These are phyloP conservation scores for Amaranthus hypochondriacus DNA, from an alignment of 148 eudicot species.

Conservation along the genomic window DNA sequence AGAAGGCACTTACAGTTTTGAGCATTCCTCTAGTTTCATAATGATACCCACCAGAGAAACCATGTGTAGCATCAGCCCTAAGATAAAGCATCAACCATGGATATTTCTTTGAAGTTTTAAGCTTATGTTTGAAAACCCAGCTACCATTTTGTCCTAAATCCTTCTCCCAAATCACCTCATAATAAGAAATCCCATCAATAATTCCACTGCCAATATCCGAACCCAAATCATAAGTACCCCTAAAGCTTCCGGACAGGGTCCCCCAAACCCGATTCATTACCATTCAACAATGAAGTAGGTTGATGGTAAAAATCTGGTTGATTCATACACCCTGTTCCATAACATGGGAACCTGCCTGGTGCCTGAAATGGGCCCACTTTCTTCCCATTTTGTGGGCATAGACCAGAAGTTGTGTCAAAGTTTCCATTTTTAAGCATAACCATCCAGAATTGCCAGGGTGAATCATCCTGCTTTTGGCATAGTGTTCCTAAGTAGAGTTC, in stretches of 20 bases:
- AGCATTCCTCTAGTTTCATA: constrained; percentile 65
- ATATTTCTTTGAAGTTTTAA: constrained; percentile 43
- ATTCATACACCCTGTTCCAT: constrained; percentile 77
- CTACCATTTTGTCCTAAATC: constrained; percentile 34
- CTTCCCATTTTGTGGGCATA: constrained; percentile 75
- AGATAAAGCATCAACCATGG: constrained; percentile 69
- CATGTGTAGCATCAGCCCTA: constrained; percentile 58
- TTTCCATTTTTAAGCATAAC: constrained; percentile 81
- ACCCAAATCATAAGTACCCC: constrained; percentile 57
- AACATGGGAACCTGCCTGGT: constrained; percentile 59
- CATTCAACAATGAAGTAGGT: constrained; percentile 33
- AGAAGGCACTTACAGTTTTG: constrained; percentile 38
- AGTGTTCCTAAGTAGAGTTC: constrained; percentile 61
- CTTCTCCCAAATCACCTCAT: constrained; percentile 59
- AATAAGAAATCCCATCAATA: constrained; percentile 28
- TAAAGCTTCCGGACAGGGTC: constrained; percentile 47
- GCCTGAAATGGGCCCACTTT: constrained; percentile 45
- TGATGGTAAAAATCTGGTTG: constrained; percentile 56
- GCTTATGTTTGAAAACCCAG: constrained; percentile 55
- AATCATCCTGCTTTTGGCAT: constrained; percentile 33
- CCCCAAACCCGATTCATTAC: constrained; percentile 12
- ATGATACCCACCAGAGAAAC: constrained; percentile 61
- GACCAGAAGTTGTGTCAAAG: constrained; percentile 48
- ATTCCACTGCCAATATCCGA: constrained; percentile 19
- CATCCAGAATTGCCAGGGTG: constrained; percentile 82